Percentiles rank a stretch among this genome's conserved stretches.
Evolutionary conservation across 2,329 filamentous ascomycete species (phyloP).

Genomic region (Paracorniculantispora psalliotae): DNA sequence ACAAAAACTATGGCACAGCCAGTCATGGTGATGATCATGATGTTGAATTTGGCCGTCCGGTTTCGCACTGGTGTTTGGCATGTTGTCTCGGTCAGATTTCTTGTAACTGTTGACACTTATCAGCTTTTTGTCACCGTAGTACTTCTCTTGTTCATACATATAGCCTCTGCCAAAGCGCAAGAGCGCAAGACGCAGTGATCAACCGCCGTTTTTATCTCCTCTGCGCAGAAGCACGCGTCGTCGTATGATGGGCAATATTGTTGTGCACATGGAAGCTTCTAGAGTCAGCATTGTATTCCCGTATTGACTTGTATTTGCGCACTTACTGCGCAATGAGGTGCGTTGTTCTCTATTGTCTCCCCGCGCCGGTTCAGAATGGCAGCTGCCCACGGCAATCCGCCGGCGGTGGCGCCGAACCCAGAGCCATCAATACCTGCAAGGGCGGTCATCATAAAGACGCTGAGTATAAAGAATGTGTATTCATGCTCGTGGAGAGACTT

Average conservation of each 20-base stretch:
- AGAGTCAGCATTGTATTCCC: background rate
- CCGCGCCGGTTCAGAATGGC: background rate
- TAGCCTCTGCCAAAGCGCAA: background rate
- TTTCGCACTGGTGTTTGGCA: constrained; percentile 9
- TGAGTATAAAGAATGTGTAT: background rate
- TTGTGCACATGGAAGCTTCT: background rate
- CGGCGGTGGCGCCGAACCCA: background rate
- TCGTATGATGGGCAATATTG: background rate
- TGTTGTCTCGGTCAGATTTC: constrained; percentile 2
- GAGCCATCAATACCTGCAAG: background rate
- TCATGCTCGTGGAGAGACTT: background rate
- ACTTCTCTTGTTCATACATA: background rate
- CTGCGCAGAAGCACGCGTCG: background rate
- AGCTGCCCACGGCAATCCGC: background rate
- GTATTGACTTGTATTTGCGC: no score
- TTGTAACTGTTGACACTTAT: background rate
- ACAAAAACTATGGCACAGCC: constrained; percentile 26
- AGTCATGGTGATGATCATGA: background rate
- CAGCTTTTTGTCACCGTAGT: background rate
- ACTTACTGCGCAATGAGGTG: constrained; percentile 1
- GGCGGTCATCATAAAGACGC: background rate
- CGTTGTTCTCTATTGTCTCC: background rate
- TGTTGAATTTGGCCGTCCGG: background rate
- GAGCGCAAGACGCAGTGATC: background rate
- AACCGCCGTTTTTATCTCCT: background rate